Conservation (phyloP, 345 rosid genomes). For the Odontarrhena argentea region DNA sequence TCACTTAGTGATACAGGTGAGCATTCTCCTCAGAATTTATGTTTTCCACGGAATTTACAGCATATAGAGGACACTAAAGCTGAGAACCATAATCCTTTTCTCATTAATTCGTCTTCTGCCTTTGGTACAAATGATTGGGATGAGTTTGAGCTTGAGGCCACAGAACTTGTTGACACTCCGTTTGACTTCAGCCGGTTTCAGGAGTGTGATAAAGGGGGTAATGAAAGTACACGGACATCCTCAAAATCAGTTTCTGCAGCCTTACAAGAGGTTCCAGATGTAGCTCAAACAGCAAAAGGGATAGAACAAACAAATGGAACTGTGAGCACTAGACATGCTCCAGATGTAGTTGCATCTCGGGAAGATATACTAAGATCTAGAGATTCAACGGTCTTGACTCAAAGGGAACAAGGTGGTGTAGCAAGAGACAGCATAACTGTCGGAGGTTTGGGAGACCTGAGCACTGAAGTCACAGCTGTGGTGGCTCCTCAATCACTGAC, state of each 20-base stretch:
- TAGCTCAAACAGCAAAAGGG: slow-evolving; percentile 41
- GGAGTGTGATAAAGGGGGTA: slow-evolving; percentile 36
- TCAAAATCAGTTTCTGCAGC: slow-evolving; percentile 26
- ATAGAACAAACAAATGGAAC: slow-evolving; percentile 35
- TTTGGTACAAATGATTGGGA: slow-evolving; percentile 91
- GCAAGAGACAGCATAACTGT: slow-evolving; percentile 43
- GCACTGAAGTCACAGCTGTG: slow-evolving; percentile 28
- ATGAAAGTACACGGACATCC: slow-evolving; percentile 39
- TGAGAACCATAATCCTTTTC: slow-evolving; percentile 58
- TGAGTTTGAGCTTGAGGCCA: slow-evolving; percentile 75
- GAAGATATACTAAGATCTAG: slow-evolving; percentile 31
- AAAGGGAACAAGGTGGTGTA: slow-evolving; percentile 44
- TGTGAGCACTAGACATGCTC: slow-evolving; percentile 34
- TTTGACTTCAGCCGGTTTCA: slow-evolving; percentile 42
- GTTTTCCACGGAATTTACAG: slow-evolving; percentile 35
- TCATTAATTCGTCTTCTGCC: slow-evolving; percentile 74
- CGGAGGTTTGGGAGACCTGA: slow-evolving; percentile 42
- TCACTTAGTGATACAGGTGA: slow-evolving; percentile 65
- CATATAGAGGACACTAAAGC: slow-evolving; percentile 33
- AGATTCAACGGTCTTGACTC: slow-evolving; percentile 35
- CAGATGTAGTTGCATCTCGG: slow-evolving; percentile 23
- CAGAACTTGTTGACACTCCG: slow-evolving; percentile 43
- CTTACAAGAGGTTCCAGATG: slow-evolving; percentile 29
- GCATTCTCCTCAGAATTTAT: slow-evolving; percentile 41
- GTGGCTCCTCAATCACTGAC: slow-evolving; percentile 35